Conservation (phyloP, 2,329 filamentous ascomycete species). For the Ramularia collo-cygni region DNA sequence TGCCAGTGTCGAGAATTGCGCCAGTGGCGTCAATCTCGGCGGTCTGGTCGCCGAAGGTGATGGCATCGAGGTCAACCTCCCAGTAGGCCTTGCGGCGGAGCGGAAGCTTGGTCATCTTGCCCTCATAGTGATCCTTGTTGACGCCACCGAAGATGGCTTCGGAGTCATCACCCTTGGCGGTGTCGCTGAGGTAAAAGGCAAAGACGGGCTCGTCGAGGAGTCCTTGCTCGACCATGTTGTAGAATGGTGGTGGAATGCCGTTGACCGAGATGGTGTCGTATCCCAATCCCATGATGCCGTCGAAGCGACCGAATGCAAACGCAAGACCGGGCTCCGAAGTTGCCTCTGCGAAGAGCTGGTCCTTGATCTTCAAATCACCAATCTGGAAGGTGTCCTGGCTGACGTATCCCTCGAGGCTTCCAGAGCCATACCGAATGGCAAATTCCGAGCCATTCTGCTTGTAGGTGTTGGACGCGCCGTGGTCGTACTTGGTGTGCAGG, state of each 20-base stretch:
- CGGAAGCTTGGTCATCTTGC: conserved; percentile 87
- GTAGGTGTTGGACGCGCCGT: conserved; percentile 78
- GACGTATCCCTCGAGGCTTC: conserved; percentile 86
- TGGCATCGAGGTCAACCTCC: conserved; percentile 94
- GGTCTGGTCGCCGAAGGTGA: conserved; percentile 77
- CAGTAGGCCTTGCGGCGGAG: conserved; percentile 98
- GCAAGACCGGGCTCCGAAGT: conserved; percentile 92
- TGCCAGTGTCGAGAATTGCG: conserved; percentile 96
- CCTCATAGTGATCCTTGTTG: conserved; percentile 72
- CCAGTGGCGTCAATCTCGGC: conserved; percentile 91
- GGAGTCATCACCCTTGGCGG: conserved; percentile 65
- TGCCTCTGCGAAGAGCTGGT: conserved; percentile 93
- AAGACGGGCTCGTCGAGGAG: conserved; percentile 90
- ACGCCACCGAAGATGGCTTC: conserved; percentile 87
- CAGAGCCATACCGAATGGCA: conserved; percentile 91
- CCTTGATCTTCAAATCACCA: conserved; percentile 79
- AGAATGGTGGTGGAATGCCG: conserved; percentile 88
- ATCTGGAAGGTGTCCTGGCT: conserved; percentile 83
- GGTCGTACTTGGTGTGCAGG: conserved; percentile 95
- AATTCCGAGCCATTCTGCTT: conserved; percentile 90
- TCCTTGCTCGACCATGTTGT: conserved; percentile 86
- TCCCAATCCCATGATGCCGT: conserved; percentile 90
- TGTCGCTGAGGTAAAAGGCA: conserved; percentile 86
- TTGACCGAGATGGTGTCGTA: conserved; percentile 98
- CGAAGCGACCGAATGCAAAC: conserved; percentile 95